Base-by-base conservation (phyloP, 805 yeast genomes). In the Pichia eremophila region DNA sequence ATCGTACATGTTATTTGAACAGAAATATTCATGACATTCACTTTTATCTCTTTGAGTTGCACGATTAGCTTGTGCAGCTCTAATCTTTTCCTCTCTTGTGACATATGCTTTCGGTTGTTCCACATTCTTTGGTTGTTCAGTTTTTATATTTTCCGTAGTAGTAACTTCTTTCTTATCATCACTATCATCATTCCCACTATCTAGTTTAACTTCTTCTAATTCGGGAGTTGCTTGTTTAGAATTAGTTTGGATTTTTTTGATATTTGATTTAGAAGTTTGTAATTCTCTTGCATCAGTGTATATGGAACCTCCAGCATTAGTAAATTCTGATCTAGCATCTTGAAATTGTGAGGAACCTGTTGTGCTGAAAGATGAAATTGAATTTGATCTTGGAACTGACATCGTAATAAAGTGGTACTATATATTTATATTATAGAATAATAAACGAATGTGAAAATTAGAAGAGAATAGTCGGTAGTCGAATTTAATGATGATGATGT, bases 21-120 rank as follows among this genome's bases (percentile, higher is more conserved):
- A 59, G 14, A 51, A 51, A 42, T 61, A 64, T 38, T 59, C 62
- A 45, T 61, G 61, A 38, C 67, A 62, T 39, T 62, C 56, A 39
- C 59, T 53, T 44, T 61, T 56, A 18, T 60, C 60, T 46, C 59
- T 53, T 34, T 58, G 57, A 7, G 63, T 59, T 31, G 49, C 38
- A 19, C 47, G 47, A 15, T 49, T 50, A 10, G 52, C 46, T 35
- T 46, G 46, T 14, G 46, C 41, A 12, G 34, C 46, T 36, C 25
- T 46, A 12, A 46, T 43, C 19, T 44, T 46, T 14, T 49, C 49
- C 3, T 46, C 47, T 32, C 41, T 49, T 5, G 46, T 39, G 15
- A 49, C 43, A 11, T 29, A 41, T 7, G 41, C 47, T n/a, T 32
- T 41, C 18, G 56, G 56, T 34, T 41, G 34, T 7, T 43, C 32